These are phyloP conservation scores for Rubroshorea leprosula DNA, from an alignment of 345 rosid species.

Conservation along the genomic window DNA sequence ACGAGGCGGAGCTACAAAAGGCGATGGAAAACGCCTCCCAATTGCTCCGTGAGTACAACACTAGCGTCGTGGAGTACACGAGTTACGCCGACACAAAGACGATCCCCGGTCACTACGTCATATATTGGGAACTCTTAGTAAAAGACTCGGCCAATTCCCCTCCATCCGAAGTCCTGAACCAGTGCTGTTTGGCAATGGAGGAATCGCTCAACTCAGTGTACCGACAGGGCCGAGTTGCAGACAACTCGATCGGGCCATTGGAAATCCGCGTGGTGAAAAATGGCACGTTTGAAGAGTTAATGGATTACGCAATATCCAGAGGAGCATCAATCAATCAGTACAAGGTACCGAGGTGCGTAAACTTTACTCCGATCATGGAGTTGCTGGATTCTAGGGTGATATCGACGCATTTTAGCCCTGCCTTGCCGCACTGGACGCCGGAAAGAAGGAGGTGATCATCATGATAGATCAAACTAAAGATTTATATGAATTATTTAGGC, in stretches of 20 bases:
- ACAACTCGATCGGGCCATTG: constrained; percentile 72
- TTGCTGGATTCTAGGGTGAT: constrained; percentile 72
- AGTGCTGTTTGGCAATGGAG: constrained; percentile 86
- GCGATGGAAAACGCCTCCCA: constrained; percentile 69
- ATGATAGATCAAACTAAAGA: too few species aligned
- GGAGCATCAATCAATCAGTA: constrained; percentile 97
- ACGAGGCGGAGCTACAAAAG: constrained; percentile 78
- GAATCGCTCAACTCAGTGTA: constrained; percentile 87
- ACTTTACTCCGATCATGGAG: constrained; percentile 81
- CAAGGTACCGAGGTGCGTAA: constrained; percentile 93
- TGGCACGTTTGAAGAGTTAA: constrained; percentile 95
- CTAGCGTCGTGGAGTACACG: constrained; percentile 87
- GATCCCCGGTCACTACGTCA: constrained; percentile 89
- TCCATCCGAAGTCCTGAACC: constrained; percentile 31
- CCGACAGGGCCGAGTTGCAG: constrained; percentile 78
- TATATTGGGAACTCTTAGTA: constrained; percentile 71
- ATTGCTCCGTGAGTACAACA: constrained; percentile 37
- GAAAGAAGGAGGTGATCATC: constrained; percentile 40
- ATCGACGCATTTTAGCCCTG: constrained; percentile 66
- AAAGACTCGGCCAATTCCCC: constrained; percentile 51
- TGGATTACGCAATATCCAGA: constrained; percentile 93
- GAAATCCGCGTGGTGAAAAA: constrained; percentile 73
- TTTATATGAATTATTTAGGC: constrained; percentile 6
- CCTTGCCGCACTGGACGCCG: constrained; percentile 73
- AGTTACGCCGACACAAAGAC: constrained; percentile 72